Conservation (phyloP, 352 stramenopile species). For the Pythium folliculosum region DNA sequence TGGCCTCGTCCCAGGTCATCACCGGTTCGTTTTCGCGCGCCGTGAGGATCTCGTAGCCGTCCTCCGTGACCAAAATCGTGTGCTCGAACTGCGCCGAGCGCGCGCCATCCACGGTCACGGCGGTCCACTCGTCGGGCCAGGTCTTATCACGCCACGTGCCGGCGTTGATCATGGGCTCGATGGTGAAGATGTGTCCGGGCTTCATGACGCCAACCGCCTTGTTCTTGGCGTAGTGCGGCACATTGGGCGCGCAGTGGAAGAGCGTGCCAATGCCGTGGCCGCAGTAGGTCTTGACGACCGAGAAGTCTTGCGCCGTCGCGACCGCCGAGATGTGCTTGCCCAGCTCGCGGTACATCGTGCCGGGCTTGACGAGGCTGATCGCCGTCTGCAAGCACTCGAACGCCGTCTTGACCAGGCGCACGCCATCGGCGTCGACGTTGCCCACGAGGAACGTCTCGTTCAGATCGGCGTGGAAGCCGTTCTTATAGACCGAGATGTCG, state of each 20-base stretch:
- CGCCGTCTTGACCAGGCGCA: slow-evolving; percentile 92
- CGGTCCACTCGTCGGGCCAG: slow-evolving; percentile 99
- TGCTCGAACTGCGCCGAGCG: slow-evolving; percentile 98
- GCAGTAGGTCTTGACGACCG: slow-evolving; percentile 97
- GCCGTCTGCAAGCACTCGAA: slow-evolving; percentile 93
- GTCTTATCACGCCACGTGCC: slow-evolving; percentile 89
- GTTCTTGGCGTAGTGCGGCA: slow-evolving; percentile 98
- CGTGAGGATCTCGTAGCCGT: slow-evolving; percentile 97
- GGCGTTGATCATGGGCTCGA: slow-evolving; percentile 99
- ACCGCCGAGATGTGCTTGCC: slow-evolving; percentile 93
- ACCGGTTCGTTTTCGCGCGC: slow-evolving; percentile 81
- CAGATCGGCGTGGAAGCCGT: slow-evolving; percentile 97
- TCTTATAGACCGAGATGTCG: slow-evolving; percentile 96
- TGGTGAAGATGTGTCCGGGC: slow-evolving; percentile 98
- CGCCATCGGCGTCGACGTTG: slow-evolving; percentile 93
- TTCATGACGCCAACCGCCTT: slow-evolving; percentile 98
- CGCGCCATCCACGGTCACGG: slow-evolving; percentile 94
- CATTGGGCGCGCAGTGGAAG: slow-evolving; percentile 97
- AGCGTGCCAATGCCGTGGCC: slow-evolving; percentile 97
- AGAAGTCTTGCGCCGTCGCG: slow-evolving; percentile 87
- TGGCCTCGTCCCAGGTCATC: slow-evolving; percentile 85
- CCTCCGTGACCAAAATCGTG: slow-evolving; percentile 98
- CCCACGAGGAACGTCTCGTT: slow-evolving; percentile 99
- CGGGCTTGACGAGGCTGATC: slow-evolving; percentile 91
- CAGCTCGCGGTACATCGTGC: slow-evolving; percentile 96